phyloP scores from a whole-genome alignment of 495 filamentous ascomycete species.

The Talaromyces adpressus region DNA sequence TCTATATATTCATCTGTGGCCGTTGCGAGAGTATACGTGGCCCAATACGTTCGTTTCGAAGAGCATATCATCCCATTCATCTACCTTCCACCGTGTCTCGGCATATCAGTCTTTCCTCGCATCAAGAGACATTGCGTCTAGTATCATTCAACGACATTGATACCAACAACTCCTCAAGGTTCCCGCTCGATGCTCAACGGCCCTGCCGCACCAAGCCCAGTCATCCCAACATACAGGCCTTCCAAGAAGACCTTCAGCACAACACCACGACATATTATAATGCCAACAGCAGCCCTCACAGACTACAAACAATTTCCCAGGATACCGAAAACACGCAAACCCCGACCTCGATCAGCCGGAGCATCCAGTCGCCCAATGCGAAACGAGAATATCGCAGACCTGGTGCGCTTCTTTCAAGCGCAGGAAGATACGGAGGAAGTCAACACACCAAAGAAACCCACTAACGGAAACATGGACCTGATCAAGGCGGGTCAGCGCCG shows the following conservation, averaged over 20 bases:
- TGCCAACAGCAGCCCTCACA: conserved; percentile 23
- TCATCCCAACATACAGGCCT: conserved; percentile 31
- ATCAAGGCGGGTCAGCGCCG: conserved; percentile 37
- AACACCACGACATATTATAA: conserved; percentile 23
- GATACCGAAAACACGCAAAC: conserved; percentile 15
- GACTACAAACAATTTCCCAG: conserved; percentile 8
- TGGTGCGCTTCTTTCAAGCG: conserved; percentile 32
- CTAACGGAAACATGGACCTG: conserved; percentile 18
- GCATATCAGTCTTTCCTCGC: neutral
- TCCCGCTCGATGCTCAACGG: neutral
- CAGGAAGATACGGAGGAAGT: conserved; percentile 16
- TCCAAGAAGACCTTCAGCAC: conserved; percentile 18
- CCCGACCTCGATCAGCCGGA: conserved; percentile 9
- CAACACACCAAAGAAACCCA: conserved; percentile 6
- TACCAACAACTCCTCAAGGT: neutral
- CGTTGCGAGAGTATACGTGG: neutral
- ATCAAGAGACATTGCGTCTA: neutral
- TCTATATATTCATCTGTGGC: neutral
- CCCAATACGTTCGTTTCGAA: neutral
- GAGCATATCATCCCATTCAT: neutral
- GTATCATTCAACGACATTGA: neutral
- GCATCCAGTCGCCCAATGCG: conserved; percentile 14
- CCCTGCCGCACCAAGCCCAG: conserved; percentile 34
- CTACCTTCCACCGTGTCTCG: neutral
- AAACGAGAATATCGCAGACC: conserved; percentile 29